These are phyloP conservation scores for Serendipita indica DNA, from an alignment of 768 basidiomycete genomes.

Conservation along the genomic window DNA sequence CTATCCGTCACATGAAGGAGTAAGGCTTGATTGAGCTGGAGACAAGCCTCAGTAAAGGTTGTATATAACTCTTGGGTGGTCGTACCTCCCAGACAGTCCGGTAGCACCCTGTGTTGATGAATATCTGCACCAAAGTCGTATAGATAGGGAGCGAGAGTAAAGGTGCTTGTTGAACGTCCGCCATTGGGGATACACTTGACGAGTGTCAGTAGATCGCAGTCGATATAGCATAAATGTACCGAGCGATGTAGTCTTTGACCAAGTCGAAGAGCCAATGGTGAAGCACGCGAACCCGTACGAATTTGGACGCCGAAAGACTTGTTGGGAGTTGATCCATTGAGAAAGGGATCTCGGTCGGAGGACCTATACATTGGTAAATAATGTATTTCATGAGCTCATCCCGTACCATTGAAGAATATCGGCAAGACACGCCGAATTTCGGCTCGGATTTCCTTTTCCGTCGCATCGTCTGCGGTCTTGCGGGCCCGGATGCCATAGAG, in stretches of 20 bases:
- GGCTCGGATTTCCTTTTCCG: neutral
- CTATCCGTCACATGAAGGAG: neutral
- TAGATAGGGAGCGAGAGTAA: neutral
- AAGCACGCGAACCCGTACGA: neutral
- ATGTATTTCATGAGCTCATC: too few species aligned
- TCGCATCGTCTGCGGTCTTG: neutral
- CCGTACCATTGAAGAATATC: neutral
- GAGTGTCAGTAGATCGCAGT: neutral
- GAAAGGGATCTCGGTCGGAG: neutral
- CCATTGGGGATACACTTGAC: neutral
- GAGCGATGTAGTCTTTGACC: neutral
- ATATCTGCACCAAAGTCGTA: neutral
- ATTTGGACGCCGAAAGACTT: neutral
- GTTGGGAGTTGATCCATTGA: neutral
- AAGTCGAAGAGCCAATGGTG: neutral
- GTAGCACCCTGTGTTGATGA: neutral
- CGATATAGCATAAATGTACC: neutral
- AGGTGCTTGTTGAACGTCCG: neutral
- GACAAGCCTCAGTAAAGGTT: neutral
- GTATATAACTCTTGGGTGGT: neutral
- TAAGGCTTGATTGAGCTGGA: neutral
- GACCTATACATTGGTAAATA: too few species aligned
- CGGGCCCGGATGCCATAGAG: neutral
- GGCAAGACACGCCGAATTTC: neutral
- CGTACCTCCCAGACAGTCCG: neutral